Evolutionary conservation across 805 yeast species (phyloP).

Genomic region (Candida quercuum): DNA sequence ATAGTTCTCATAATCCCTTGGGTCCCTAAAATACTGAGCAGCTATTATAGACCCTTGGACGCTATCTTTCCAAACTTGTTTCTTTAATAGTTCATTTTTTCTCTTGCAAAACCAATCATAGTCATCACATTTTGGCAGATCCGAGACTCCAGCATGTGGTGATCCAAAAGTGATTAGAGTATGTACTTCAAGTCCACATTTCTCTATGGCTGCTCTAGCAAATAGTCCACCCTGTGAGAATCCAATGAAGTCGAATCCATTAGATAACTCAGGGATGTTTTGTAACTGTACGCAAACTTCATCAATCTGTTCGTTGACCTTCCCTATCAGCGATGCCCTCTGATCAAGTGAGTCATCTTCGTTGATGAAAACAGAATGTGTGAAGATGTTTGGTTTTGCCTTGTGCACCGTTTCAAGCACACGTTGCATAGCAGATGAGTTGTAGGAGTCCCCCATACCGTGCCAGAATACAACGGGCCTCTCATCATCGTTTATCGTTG

Average conservation of each 20-base stretch:
- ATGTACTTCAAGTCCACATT: conserved; percentile 43
- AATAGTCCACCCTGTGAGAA: conserved; percentile 85
- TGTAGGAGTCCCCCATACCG: conserved; percentile 74
- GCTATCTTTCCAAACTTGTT: conserved; percentile 52
- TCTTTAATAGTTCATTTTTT: conserved; percentile 48
- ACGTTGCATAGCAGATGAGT: conserved; percentile 52
- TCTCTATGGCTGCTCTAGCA: conserved; percentile 58
- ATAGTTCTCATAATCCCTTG: conserved; percentile 46
- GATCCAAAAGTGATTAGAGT: conserved; percentile 71
- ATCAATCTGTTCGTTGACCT: conserved; percentile 48
- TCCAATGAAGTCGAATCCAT: conserved; percentile 71
- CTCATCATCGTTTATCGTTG: conserved; percentile 7
- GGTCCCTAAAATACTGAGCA: conserved; percentile 75
- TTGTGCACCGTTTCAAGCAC: conserved; percentile 37
- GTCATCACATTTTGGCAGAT: conserved; percentile 54
- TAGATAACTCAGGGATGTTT: conserved; percentile 35
- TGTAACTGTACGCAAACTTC: conserved; percentile 51
- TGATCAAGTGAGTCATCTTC: conserved; percentile 47
- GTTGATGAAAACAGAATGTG: conserved; percentile 51
- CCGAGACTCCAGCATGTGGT: conserved; percentile 74
- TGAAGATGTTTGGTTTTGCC: conserved; percentile 42
- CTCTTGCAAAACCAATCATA: conserved; percentile 55
- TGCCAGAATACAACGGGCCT: conserved; percentile 74
- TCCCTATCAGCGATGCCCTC: conserved; percentile 52
- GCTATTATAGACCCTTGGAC: conserved; percentile 57